Conservation (phyloP, 768 basidiomycete genomes). For the Phanerodontia chrysosporium region DNA sequence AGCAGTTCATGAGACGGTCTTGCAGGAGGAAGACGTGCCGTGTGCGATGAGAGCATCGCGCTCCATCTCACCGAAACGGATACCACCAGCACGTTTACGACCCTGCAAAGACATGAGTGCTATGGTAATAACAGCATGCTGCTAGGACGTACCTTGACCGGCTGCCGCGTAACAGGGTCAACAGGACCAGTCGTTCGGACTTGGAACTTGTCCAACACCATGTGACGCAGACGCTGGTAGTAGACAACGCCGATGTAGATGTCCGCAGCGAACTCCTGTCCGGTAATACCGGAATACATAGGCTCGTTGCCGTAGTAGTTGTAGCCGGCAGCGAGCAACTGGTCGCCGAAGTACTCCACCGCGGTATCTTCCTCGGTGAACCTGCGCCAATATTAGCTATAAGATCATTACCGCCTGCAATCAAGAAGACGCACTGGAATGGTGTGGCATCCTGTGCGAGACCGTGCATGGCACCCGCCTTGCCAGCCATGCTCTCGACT, state of each 20-base stretch:
- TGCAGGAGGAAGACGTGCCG: constrained; percentile 98
- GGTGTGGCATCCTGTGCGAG: constrained; percentile 98
- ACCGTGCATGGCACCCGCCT: constrained; percentile 97
- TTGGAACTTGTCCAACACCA: constrained; percentile 99
- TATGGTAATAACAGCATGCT: not conserved
- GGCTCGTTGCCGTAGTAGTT: constrained; percentile 99
- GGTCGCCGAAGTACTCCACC: constrained; percentile 94
- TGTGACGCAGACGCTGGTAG: constrained; percentile 97
- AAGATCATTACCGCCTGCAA: constrained; percentile 2
- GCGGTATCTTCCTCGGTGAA: constrained; percentile 98
- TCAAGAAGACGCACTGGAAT: constrained; percentile 67
- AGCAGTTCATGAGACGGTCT: constrained; percentile 99
- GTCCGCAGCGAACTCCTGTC: constrained; percentile 96
- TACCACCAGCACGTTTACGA: constrained; percentile 96
- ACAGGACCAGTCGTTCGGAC: constrained; percentile 98
- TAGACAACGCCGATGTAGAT: constrained; percentile 99
- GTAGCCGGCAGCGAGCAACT: constrained; percentile 90
- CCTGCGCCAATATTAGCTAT: constrained; percentile 36
- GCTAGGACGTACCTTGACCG: constrained; percentile 73
- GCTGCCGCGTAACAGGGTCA: constrained; percentile 92
- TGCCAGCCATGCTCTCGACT: constrained; percentile 99
- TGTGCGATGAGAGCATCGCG: constrained; percentile 98
- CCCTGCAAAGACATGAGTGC: constrained; percentile 42
- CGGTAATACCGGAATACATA: constrained; percentile 99
- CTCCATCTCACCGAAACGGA: constrained; percentile 99